Conservation (phyloP, 768 basidiomycete species). For the Boletellus ananiceps region DNA sequence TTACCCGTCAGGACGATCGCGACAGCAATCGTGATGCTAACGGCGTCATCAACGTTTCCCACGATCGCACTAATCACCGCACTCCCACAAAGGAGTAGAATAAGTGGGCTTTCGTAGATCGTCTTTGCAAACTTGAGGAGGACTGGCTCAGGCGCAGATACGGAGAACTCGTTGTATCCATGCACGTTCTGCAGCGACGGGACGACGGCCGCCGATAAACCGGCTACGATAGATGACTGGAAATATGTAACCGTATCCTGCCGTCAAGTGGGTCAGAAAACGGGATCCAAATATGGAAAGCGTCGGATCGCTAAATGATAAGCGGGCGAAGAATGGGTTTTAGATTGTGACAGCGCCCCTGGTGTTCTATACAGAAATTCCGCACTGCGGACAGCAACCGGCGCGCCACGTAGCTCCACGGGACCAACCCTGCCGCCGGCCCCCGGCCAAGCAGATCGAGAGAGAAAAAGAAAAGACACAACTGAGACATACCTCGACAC, state of each 20-base stretch:
- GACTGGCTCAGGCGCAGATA: constrained; percentile 73
- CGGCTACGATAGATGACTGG: constrained; percentile 55
- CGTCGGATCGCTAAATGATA: too few species aligned
- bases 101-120: constrained; percentile 92
- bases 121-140: constrained; percentile 89
- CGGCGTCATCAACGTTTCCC: constrained; percentile 94
- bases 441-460: not conserved
- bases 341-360: constrained; percentile 4
- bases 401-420: too few species aligned
- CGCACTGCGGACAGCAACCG: not conserved
- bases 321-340: too few species aligned
- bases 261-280: not conserved
- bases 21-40: constrained; percentile 90
- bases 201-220: constrained; percentile 61
- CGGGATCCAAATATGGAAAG: not conserved
- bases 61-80: constrained; percentile 85
- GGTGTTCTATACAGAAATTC: constrained; percentile 7
- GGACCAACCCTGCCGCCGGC: too few species aligned
- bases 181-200: constrained; percentile 58
- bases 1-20: constrained; percentile 89
- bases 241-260: constrained; percentile 76
- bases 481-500: constrained; percentile 51
- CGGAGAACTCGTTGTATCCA: constrained; percentile 94
- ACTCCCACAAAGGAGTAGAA: constrained; percentile 85
- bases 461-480: not conserved